phyloP scores from a whole-genome alignment of 2,329 filamentous ascomycete genomes.

The Colletotrichum endophyticum region DNA sequence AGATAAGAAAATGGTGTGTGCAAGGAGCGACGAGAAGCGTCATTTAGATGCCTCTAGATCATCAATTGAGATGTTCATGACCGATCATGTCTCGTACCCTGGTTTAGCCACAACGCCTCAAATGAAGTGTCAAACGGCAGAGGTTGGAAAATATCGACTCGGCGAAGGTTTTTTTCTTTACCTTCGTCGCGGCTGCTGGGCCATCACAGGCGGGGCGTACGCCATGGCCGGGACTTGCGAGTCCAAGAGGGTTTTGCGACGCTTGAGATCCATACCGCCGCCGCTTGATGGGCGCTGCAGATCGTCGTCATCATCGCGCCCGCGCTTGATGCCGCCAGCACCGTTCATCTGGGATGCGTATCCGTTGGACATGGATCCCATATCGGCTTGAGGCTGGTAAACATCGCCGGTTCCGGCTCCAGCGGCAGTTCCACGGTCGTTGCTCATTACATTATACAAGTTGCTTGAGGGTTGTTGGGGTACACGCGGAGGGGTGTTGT shows the following conservation, averaged over 20 bases:
- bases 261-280: conserved; percentile 70
- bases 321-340: conserved; percentile 46
- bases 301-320: conserved; percentile 64
- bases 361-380: conserved; percentile 62
- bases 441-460: conserved; percentile 88
- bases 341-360: conserved; percentile 76
- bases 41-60: neutral
- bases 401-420: conserved; percentile 71
- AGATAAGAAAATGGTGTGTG: conserved; percentile 15
- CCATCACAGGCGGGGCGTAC: conserved; percentile 52
- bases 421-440: conserved; percentile 72
- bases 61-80: conserved; percentile 2
- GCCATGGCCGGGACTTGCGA: conserved; percentile 53
- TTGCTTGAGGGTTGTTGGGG: conserved; percentile 73
- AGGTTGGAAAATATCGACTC: neutral
- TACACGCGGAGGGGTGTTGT: conserved; percentile 79
- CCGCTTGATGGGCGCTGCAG: conserved; percentile 66
- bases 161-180: conserved; percentile 27
- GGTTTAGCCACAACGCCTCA: conserved; percentile 13
- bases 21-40: conserved; percentile 17
- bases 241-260: conserved; percentile 78
- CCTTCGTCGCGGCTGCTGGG: conserved; percentile 41
- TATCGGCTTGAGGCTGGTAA: conserved; percentile 71
- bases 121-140: conserved; percentile 3
- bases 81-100: conserved; percentile 12